A percentile compares a stretch with the other conserved stretches of the same genome.
Conservation (phyloP, 441 rosid species). For the Gossypium laxum region DNA sequence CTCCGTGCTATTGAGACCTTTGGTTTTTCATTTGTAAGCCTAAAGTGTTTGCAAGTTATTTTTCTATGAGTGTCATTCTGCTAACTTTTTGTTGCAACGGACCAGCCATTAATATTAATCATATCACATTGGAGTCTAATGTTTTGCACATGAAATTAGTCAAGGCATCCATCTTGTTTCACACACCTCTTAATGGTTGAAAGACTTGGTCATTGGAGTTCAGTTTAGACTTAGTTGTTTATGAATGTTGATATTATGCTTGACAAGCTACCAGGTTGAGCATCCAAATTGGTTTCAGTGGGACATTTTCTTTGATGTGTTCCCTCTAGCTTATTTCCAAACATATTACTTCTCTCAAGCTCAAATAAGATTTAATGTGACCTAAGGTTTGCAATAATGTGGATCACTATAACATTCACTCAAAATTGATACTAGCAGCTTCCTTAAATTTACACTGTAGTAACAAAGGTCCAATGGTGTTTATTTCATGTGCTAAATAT, state of each 20-base stretch:
- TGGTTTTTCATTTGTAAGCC: slow-evolving; percentile 77
- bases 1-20: slow-evolving; percentile 78
- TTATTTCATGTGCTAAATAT: neutral
- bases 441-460: neutral
- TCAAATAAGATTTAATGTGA: slow-evolving; percentile 3
- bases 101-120: neutral
- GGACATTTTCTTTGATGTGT: neutral
- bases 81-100: neutral
- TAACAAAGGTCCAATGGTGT: neutral
- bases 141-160: slow-evolving; percentile 9
- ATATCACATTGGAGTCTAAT: neutral
- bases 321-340: neutral
- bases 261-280: neutral
- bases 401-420: neutral
- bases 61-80: neutral
- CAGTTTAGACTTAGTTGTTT: slow-evolving; percentile 12
- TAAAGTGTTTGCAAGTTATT: slow-evolving; percentile 16
- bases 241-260: neutral
- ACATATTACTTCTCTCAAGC: neutral
- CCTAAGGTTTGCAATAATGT: neutral
- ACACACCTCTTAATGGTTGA: neutral
- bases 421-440: neutral
- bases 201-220: slow-evolving; percentile 3
- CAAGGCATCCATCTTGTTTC: neutral
- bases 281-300: neutral